phyloP scores from a whole-genome alignment of 148 eudicot genomes.

The Persicaria maculosa region DNA sequence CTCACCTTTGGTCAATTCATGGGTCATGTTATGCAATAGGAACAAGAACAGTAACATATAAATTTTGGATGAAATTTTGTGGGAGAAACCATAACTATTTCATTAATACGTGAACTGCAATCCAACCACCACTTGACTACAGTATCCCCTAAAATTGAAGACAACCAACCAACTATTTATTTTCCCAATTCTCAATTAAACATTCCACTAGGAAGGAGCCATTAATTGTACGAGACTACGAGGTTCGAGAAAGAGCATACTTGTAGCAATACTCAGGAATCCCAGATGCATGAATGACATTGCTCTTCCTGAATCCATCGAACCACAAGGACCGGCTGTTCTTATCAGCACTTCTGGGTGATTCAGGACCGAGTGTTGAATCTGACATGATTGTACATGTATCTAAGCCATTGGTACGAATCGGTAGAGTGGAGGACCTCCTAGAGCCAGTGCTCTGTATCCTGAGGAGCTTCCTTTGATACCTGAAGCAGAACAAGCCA shows the following conservation, averaged over 20 bases:
- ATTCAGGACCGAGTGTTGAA: constrained; percentile 75
- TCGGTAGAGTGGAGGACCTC: constrained; percentile 57
- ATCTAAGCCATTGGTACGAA: constrained; percentile 75
- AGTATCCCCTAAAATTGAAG: background rate
- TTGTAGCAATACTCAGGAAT: constrained; percentile 80
- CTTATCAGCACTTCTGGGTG: constrained; percentile 42
- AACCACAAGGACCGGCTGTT: constrained; percentile 54
- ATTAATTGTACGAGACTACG: background rate
- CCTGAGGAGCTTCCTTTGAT: constrained; percentile 49
- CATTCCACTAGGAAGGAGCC: background rate
- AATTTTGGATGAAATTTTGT: background rate
- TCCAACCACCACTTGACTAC: background rate
- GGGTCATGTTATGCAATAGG: background rate
- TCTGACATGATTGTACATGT: constrained; percentile 66
- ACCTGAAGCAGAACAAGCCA: constrained; percentile 56
- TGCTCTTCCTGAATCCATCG: constrained; percentile 58
- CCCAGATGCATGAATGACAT: constrained; percentile 74
- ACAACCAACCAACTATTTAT: background rate
- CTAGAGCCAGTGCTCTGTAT: constrained; percentile 60
- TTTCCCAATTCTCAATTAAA: background rate
- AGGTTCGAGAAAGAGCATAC: constrained; percentile 27
- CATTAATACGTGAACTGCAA: background rate
- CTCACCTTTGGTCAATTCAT: background rate
- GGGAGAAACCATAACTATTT: background rate
- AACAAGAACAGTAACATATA: background rate